Conservation (phyloP, 1,284 basidiomycete genomes). For the Tylopilus orsonianus region DNA sequence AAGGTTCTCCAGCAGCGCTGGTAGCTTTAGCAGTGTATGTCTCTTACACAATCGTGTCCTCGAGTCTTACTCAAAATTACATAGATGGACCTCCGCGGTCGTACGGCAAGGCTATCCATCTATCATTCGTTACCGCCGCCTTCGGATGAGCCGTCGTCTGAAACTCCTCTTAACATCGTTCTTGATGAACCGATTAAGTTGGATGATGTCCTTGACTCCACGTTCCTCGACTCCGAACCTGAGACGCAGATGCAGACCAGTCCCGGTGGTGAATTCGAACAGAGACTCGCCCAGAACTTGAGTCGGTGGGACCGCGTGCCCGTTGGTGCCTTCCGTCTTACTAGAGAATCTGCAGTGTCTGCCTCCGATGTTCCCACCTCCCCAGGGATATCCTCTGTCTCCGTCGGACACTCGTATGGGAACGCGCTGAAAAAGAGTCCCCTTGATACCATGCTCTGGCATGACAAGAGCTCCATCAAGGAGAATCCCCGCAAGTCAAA, state of each 20-base stretch:
- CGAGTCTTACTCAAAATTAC: constrained; percentile 8
- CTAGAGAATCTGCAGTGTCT: constrained; percentile 43
- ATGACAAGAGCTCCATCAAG: constrained; percentile 38
- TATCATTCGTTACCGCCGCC: constrained; percentile 29
- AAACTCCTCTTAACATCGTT: constrained; percentile 34
- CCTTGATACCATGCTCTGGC: constrained; percentile 57
- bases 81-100: constrained; percentile 38
- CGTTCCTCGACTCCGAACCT: constrained; percentile 60
- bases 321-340: constrained; percentile 70
- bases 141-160: constrained; percentile 39
- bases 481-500: constrained; percentile 25
- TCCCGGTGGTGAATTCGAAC: constrained; percentile 38
- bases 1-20: constrained; percentile 32
- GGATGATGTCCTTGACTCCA: constrained; percentile 78
- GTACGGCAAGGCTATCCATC: constrained; percentile 37
- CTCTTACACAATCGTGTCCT: constrained; percentile 4
- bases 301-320: constrained; percentile 75
- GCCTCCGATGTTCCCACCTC: constrained; percentile 32
- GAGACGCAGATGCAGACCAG: constrained; percentile 31
- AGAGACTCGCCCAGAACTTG: constrained; percentile 35
- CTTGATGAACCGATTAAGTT: constrained; percentile 62
- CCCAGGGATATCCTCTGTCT: constrained; percentile 24
- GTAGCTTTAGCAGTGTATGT: constrained; percentile 40
- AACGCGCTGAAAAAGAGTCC: constrained; percentile 55
- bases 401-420: constrained; percentile 26